A percentile compares a stretch with the other conserved stretches of the same genome.
phyloP scores from a whole-genome alignment of 805 yeast genomes.

The Candida sphagnicola region DNA sequence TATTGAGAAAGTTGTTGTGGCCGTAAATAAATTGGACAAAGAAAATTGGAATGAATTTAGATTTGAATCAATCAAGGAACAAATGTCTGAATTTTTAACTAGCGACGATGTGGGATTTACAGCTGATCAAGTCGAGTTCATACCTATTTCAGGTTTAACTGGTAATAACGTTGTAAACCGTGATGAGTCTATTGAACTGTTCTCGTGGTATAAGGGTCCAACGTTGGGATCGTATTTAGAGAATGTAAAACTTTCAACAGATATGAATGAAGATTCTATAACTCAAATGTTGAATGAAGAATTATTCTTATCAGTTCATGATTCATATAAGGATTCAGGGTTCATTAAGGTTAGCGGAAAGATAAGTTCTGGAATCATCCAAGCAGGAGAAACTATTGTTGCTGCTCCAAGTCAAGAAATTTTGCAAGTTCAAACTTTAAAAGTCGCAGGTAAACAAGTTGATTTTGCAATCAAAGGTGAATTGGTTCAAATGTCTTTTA shows the following conservation, averaged over 20 bases:
- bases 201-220: conserved; percentile 44
- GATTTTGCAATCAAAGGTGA: conserved; percentile 63
- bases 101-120: conserved; percentile 49
- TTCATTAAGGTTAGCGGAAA: conserved; percentile 61
- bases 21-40: conserved; percentile 68
- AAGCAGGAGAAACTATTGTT: conserved; percentile 63
- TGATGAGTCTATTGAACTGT: conserved; percentile 24
- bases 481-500: conserved; percentile 43
- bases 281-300: conserved; percentile 29
- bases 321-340: conserved; percentile 47
- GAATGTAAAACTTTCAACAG: conserved; percentile 16
- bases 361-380: conserved; percentile 62
- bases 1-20: conserved; percentile 55
- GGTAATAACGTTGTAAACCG: conserved; percentile 62
- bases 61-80: conserved; percentile 46
- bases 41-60: conserved; percentile 53
- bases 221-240: conserved; percentile 42
- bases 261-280: conserved; percentile 7
- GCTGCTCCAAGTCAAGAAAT: conserved; percentile 50
- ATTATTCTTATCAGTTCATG: conserved; percentile 61
- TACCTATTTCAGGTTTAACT: conserved; percentile 67
- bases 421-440: conserved; percentile 40
- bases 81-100: conserved; percentile 48
- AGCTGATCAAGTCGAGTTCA: conserved; percentile 39
- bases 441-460: conserved; percentile 34